Percentiles rank a stretch among this genome's conserved stretches.
Conservation (phyloP, 768 basidiomycete species). For the Xanthoconium stramineum region DNA sequence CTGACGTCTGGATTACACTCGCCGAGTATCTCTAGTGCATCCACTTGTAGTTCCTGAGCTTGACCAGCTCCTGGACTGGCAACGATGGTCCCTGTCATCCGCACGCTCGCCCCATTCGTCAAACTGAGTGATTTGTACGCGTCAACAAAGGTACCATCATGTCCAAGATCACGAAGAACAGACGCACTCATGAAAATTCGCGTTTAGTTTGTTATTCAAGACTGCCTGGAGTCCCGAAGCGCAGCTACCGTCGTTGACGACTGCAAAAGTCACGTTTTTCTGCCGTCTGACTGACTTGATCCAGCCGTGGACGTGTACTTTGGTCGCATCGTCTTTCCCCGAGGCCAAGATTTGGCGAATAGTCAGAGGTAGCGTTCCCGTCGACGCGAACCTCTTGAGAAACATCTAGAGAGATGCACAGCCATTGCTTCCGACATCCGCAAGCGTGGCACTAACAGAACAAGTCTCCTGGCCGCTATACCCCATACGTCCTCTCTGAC, state of each 20-base stretch:
- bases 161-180: not conserved
- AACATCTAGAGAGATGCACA: conserved; percentile 29
- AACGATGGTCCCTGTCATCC: conserved; percentile 43
- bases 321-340: conserved; percentile 3
- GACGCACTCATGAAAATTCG: conserved; percentile 19
- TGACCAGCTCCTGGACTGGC: conserved; percentile 51
- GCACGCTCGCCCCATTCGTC: conserved; percentile 55
- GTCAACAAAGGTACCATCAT: not conserved
- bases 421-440: too few relatives aligned
- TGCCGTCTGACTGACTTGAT: conserved; percentile 81
- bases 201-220: conserved; percentile 36
- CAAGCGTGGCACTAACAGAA: too few relatives aligned
- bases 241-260: conserved; percentile 78
- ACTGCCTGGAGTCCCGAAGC: conserved; percentile 76
- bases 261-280: conserved; percentile 84
- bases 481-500: too few relatives aligned
- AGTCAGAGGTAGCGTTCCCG: conserved; percentile 26
- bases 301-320: conserved; percentile 68
- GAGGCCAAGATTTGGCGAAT: conserved; percentile 38
- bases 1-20: conserved; percentile 55
- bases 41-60: conserved; percentile 48
- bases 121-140: conserved; percentile 32
- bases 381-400: conserved; percentile 27
- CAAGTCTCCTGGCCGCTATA: too few relatives aligned
- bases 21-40: conserved; percentile 50